These are phyloP conservation scores for Ganoderma lucidum DNA, from an alignment of 1,284 basidiomycete species.

Conservation along the genomic window DNA sequence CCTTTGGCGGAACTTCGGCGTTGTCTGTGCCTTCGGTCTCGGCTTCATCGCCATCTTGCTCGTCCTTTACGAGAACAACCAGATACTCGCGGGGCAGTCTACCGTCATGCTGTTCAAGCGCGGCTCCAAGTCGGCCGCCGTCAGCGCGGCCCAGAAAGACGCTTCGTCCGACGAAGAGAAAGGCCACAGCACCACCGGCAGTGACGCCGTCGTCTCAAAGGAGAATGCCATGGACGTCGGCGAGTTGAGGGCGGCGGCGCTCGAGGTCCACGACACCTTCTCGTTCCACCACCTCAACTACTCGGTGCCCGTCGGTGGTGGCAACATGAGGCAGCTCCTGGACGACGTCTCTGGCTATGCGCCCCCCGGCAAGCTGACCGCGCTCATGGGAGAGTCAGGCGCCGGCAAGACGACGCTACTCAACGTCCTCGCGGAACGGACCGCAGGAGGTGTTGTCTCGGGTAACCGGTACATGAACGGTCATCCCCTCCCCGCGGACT, in stretches of 20 bases:
- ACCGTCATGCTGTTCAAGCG: conserved; percentile 53
- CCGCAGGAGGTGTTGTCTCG: conserved; percentile 80
- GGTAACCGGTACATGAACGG: conserved; percentile 87
- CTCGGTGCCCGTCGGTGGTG: conserved; percentile 64
- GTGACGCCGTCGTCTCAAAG: conserved; percentile 10
- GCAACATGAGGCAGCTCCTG: conserved; percentile 65
- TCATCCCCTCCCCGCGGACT: conserved; percentile 71
- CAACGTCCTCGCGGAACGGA: conserved; percentile 85
- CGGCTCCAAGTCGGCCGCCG: conserved; percentile 38
- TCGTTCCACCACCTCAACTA: conserved; percentile 73
- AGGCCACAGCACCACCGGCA: conserved; percentile 6
- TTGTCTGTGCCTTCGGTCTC: conserved; percentile 60
- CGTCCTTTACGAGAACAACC: conserved; percentile 58
- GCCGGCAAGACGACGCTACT: conserved; percentile 85
- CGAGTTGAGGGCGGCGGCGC: conserved; percentile 34
- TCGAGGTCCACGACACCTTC: conserved; percentile 55
- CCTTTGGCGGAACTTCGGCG: conserved; percentile 75
- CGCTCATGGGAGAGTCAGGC: conserved; percentile 84
- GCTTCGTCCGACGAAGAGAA: conserved; percentile 42
- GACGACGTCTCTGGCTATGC: conserved; percentile 88
- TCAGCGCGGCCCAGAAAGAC: conserved; percentile 34
- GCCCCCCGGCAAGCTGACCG: conserved; percentile 81
- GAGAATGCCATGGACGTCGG: conserved; percentile 22
- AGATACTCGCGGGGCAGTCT: conserved; percentile 41
- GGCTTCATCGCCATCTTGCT: conserved; percentile 58